These are phyloP conservation scores for Pseudozyma tsukubaensis DNA, from an alignment of 1,284 basidiomycete species.

Conservation along the genomic window DNA sequence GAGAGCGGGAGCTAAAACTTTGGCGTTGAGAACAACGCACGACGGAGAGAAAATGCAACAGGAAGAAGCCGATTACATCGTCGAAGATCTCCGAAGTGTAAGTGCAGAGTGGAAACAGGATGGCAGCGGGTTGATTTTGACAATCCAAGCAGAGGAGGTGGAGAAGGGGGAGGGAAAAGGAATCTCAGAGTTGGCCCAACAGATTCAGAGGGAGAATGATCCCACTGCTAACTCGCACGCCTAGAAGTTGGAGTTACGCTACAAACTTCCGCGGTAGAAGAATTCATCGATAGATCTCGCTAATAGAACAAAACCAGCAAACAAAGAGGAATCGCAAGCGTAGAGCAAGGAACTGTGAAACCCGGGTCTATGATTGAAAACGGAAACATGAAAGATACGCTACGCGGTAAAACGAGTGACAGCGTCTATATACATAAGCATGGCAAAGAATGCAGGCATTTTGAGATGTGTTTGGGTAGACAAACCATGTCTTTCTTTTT, in stretches of 20 bases:
- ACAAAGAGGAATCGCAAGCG: background rate
- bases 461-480: constrained; percentile 12
- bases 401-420: background rate
- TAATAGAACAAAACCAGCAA: background rate
- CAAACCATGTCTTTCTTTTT: background rate
- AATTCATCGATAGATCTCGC: background rate
- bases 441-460: background rate
- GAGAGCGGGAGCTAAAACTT: constrained; percentile 60
- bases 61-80: constrained; percentile 62
- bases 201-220: constrained; percentile 39
- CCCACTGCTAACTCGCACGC: constrained; percentile 17
- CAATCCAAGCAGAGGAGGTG: constrained; percentile 56
- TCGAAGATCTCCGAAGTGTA: constrained; percentile 61
- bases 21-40: constrained; percentile 64
- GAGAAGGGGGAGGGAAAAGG: constrained; percentile 45
- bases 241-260: background rate
- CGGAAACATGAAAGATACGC: background rate
- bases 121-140: constrained; percentile 50
- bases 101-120: constrained; percentile 58
- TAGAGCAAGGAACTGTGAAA: background rate
- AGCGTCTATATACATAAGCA: constrained; percentile 14
- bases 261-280: background rate
- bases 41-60: constrained; percentile 57
- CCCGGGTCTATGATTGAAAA: constrained; percentile 16
- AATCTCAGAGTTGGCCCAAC: constrained; percentile 36